These are phyloP conservation scores for Albizia julibrissin DNA, from an alignment of 306 rosid species.

Conservation along the genomic window DNA sequence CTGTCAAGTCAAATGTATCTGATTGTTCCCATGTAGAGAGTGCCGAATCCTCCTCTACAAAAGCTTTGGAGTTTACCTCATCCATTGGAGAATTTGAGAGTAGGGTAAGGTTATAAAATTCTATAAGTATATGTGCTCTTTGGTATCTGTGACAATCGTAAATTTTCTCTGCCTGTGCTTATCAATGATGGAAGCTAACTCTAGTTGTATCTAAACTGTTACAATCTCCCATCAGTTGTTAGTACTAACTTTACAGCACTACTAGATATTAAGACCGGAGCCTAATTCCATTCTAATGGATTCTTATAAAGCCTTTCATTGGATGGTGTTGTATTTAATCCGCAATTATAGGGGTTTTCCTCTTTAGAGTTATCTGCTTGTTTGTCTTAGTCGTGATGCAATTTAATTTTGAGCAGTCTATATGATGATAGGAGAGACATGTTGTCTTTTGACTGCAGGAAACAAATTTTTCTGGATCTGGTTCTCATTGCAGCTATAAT, in stretches of 20 bases:
- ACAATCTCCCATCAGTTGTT: background rate
- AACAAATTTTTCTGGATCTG: slow-evolving; percentile 48
- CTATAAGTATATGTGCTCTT: slow-evolving; percentile 20
- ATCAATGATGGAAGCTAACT: slow-evolving; percentile 17
- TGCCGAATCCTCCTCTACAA: slow-evolving; percentile 44
- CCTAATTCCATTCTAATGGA: slow-evolving; percentile 11
- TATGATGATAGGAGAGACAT: slow-evolving; percentile 16
- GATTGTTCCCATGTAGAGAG: slow-evolving; percentile 44
- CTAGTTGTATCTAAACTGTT: background rate
- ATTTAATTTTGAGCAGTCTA: slow-evolving; percentile 26
- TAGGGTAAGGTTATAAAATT: slow-evolving; percentile 38
- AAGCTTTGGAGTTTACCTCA: slow-evolving; percentile 39
- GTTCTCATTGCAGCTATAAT: slow-evolving; percentile 45
- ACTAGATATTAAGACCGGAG: slow-evolving; percentile 14
- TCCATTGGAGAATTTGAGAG: slow-evolving; percentile 45
- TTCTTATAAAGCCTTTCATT: slow-evolving; percentile 26
- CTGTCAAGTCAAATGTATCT: slow-evolving; percentile 44
- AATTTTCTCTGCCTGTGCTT: slow-evolving; percentile 13
- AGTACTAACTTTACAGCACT: slow-evolving; percentile 10
- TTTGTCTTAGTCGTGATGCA: slow-evolving; percentile 22
- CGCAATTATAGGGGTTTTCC: slow-evolving; percentile 29
- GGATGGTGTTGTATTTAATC: background rate
- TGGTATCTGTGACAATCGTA: slow-evolving; percentile 21
- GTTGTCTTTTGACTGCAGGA: slow-evolving; percentile 38
- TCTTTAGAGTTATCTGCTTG: slow-evolving; percentile 31